Conservation (phyloP, 2,329 filamentous ascomycete species). For the Clarireedia sp. region DNA sequence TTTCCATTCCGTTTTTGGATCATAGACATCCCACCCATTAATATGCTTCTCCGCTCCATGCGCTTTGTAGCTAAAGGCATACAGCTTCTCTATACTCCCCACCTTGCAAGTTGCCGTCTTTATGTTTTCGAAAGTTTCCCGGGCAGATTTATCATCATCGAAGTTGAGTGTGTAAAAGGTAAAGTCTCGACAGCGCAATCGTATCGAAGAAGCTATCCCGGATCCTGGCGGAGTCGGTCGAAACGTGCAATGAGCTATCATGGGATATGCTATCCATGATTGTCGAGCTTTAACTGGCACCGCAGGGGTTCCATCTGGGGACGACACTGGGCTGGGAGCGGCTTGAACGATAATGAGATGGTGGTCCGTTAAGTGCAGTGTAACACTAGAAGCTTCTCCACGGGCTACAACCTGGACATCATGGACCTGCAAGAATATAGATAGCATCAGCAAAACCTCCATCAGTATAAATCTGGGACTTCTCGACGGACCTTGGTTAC, state of each 20-base stretch:
- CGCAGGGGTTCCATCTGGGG: conserved; percentile 8
- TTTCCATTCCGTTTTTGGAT: conserved; percentile 76
- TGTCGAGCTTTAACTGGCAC: conserved; percentile 47
- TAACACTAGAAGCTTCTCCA: conserved; percentile 49
- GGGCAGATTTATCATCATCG: conserved; percentile 60
- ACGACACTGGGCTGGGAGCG: conserved; percentile 21
- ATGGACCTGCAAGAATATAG: conserved; percentile 41
- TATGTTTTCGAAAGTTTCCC: conserved; percentile 83
- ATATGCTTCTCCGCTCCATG: conserved; percentile 64
- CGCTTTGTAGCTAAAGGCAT: conserved; percentile 81
- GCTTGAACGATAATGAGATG: conserved; percentile 42
- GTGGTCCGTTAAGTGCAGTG: conserved; percentile 53
- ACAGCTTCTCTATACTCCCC: conserved; percentile 76
- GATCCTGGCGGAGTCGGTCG: conserved; percentile 64
- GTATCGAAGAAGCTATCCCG: conserved; percentile 70
- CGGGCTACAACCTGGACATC: conserved; percentile 52
- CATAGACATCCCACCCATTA: conserved; percentile 78
- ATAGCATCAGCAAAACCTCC: not conserved
- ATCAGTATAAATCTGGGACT: not conserved
- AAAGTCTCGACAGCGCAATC: conserved; percentile 87
- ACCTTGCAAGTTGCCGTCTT: conserved; percentile 73
- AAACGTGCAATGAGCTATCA: conserved; percentile 74
- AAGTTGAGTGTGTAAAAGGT: conserved; percentile 91
- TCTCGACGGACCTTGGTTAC: conserved; percentile 34
- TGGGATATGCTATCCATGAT: conserved; percentile 90